Evolutionary conservation across 1,284 basidiomycete species (phyloP).

Genomic region (Omphalotus olearius): DNA sequence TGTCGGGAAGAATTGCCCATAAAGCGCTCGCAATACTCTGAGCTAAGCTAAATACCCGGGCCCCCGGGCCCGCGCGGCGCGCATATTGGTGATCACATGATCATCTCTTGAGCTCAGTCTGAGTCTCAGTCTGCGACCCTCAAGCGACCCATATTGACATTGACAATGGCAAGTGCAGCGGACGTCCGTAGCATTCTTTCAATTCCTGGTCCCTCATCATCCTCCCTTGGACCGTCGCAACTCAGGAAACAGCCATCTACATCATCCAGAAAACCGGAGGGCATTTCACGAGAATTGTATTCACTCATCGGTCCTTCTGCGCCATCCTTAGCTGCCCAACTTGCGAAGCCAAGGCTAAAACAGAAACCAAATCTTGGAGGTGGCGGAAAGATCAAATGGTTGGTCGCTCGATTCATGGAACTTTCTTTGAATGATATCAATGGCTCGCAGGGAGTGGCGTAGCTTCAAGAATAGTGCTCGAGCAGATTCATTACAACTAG

Average conservation of each 20-base stretch:
- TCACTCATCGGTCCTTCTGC: slow-evolving; percentile 91
- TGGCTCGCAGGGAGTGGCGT: slow-evolving; percentile 66
- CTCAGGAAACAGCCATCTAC: slow-evolving; percentile 34
- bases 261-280: slow-evolving; percentile 69
- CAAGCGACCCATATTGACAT: too few relatives aligned
- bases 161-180: slow-evolving; percentile 54
- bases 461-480: slow-evolving; percentile 67
- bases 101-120: too few relatives aligned
- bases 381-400: slow-evolving; percentile 66
- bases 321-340: slow-evolving; percentile 74
- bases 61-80: too few relatives aligned
- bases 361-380: slow-evolving; percentile 74
- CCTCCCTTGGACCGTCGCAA: slow-evolving; percentile 36
- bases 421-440: neutral
- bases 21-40: too few relatives aligned
- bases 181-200: slow-evolving; percentile 82
- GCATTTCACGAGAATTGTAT: slow-evolving; percentile 91
- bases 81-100: too few relatives aligned
- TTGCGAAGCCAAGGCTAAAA: slow-evolving; percentile 82
- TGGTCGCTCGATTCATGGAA: slow-evolving; percentile 8
- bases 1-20: neutral
- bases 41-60: too few relatives aligned
- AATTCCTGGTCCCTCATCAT: slow-evolving; percentile 43
- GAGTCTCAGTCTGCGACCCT: too few relatives aligned
- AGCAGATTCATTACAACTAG: slow-evolving; percentile 53